Percentiles rank a stretch among this genome's conserved stretches.
Evolutionary conservation across 495 filamentous ascomycete genomes (phyloP).

Genomic region (Lophium mytilinum): DNA sequence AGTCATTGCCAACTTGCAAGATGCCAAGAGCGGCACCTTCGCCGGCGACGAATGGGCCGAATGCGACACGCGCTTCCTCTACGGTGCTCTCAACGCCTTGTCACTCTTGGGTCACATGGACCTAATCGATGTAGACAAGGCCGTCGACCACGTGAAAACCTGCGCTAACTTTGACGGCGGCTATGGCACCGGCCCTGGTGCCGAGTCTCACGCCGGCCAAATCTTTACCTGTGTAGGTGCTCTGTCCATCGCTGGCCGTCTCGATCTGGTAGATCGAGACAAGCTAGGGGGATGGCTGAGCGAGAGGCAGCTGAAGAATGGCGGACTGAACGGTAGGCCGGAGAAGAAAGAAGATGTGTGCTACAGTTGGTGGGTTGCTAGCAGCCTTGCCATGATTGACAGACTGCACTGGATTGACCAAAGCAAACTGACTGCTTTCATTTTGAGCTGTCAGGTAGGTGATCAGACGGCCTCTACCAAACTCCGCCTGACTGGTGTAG

Average conservation of each 20-base stretch:
- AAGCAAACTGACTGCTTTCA: conserved; percentile 67
- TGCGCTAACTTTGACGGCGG: conserved; percentile 92
- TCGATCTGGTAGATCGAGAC: conserved; percentile 78
- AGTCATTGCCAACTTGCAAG: conserved; percentile 80
- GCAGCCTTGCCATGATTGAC: conserved; percentile 81
- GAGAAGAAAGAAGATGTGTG: conserved; percentile 97
- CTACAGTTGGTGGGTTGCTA: conserved; percentile 96
- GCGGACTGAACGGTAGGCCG: conserved; percentile 86
- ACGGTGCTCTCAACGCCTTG: conserved; percentile 76
- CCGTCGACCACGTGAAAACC: conserved; percentile 64
- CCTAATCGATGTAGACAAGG: conserved; percentile 67
- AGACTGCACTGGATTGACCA: conserved; percentile 86
- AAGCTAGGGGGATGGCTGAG: conserved; percentile 83
- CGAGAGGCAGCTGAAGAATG: conserved; percentile 78
- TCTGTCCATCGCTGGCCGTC: conserved; percentile 67
- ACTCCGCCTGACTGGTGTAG: conserved; percentile 34
- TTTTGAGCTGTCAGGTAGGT: conserved; percentile 68
- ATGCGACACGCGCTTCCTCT: conserved; percentile 88
- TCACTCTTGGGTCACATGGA: conserved; percentile 67
- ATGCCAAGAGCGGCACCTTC: conserved; percentile 73
- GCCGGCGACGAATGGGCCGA: conserved; percentile 95
- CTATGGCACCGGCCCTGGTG: conserved; percentile 79
- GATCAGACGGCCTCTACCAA: neutral
- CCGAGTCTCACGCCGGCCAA: conserved; percentile 88
- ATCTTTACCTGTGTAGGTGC: conserved; percentile 93